Base-by-base conservation (phyloP, 345 rosid genomes). In the Gossypium australe region DNA sequence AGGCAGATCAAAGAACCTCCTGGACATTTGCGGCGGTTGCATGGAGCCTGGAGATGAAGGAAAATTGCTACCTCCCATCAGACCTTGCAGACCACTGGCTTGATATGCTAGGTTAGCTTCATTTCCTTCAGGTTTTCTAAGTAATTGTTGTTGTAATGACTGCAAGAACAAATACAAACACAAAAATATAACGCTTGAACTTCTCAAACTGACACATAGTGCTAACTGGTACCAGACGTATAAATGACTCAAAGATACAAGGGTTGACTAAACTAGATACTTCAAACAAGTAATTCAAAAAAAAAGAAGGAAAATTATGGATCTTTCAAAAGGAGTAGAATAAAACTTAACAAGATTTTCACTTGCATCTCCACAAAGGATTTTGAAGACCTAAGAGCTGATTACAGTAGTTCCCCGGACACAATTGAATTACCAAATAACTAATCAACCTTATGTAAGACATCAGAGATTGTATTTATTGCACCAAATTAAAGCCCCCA, bases 31-130 rank as follows among this genome's bases (percentile, higher is more conserved):
- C 80, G 91, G 86, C 58, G 85, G 67, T 78, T 96, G 97, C 87
- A 88, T 86, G 79, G 97, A 86, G 62, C 90, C 91, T 27, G 89
- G 83, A 13, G 97, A 84, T 14, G 89, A 73, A 76, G 83, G 86
- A 78, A 84, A 88, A 81, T 79, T 88, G 82, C 84, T 84, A 74
- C 88, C 94, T 76, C 89, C 97, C 75, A 87, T 81, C 81, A 84
- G 77, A 64, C 98, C 94, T 79, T 85, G 93, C 76, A 84, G 84
- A 72, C 86, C 87, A 75, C 88, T 87, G 79, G 83, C 87, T 78
- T 96, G 97, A 88, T 90, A 92, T 59, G 92, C 89, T 80, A 89
- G 80, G 85, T 89, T 70, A 59, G 76, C 73, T 73, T 90, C 99
- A 86, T 87, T 93, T 55, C 86, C 90, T 48, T 92, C 98, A n/a